phyloP scores from a whole-genome alignment of 306 rosid species.

The Cicer chorassanicum region DNA sequence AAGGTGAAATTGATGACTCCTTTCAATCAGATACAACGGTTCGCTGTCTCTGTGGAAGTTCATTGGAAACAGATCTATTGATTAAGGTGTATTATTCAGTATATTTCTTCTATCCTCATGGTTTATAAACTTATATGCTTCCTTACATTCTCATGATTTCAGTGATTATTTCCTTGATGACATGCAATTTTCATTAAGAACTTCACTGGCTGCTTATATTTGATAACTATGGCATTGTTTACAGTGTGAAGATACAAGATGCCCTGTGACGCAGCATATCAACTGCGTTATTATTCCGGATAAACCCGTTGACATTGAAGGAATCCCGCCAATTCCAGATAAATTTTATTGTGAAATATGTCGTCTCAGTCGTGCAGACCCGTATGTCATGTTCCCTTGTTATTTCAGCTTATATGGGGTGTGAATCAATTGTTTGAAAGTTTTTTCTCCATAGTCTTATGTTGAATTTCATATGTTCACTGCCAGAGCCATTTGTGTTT shows the following conservation, averaged over 20 bases:
- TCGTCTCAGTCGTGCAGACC: slow-evolving; percentile 94
- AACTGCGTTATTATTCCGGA: slow-evolving; percentile 85
- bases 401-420: slow-evolving; percentile 39
- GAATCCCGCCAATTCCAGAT: slow-evolving; percentile 67
- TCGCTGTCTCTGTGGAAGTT: slow-evolving; percentile 89
- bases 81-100: slow-evolving; percentile 65
- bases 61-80: slow-evolving; percentile 72
- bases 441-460: slow-evolving; percentile 6
- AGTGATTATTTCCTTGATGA: slow-evolving; percentile 12
- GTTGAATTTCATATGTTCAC: slow-evolving; percentile 22
- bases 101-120: slow-evolving; percentile 13
- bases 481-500: neutral
- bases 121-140: slow-evolving; percentile 31
- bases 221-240: slow-evolving; percentile 25
- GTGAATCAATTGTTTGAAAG: slow-evolving; percentile 21
- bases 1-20: slow-evolving; percentile 75
- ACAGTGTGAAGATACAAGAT: slow-evolving; percentile 90
- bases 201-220: slow-evolving; percentile 22
- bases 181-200: neutral
- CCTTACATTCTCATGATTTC: neutral
- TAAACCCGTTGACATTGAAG: slow-evolving; percentile 77
- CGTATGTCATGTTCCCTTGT: slow-evolving; percentile 62
- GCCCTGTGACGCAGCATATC: slow-evolving; percentile 89
- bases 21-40: slow-evolving; percentile 65
- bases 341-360: slow-evolving; percentile 84